phyloP scores from a whole-genome alignment of 495 filamentous ascomycete species.

The Xylaria venustula region DNA sequence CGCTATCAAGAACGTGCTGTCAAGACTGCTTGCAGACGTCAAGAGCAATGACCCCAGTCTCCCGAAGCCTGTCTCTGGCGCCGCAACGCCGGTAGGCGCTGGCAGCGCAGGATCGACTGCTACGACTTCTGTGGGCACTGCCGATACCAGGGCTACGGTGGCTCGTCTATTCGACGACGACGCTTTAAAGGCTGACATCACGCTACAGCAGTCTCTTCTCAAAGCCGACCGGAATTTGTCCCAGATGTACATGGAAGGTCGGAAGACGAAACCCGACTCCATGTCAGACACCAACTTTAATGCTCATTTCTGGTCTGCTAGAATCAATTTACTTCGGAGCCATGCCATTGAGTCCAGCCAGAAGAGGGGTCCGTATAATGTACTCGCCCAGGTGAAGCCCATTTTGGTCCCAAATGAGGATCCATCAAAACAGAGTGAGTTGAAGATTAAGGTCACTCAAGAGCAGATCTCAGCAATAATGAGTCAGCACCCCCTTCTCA shows the following conservation, averaged over 20 bases:
- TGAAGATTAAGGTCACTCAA: constrained; percentile 79
- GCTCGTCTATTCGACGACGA: constrained; percentile 75
- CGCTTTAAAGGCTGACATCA: constrained; percentile 66
- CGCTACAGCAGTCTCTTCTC: constrained; percentile 82
- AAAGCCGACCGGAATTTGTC: constrained; percentile 69
- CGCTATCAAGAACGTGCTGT: constrained; percentile 75
- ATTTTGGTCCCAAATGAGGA: constrained; percentile 60
- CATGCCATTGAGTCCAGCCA: constrained; percentile 88
- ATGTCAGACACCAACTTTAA: constrained; percentile 76
- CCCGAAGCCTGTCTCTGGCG: constrained; percentile 30
- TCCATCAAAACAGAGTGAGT: constrained; percentile 48
- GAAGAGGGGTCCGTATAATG: constrained; percentile 84
- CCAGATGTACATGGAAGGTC: constrained; percentile 77
- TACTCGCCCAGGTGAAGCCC: constrained; percentile 85
- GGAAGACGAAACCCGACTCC: constrained; percentile 74
- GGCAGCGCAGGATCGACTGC: constrained; percentile 46
- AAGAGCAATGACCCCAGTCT: constrained; percentile 56
- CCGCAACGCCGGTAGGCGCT: constrained; percentile 33
- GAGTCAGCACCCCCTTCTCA: constrained; percentile 86
- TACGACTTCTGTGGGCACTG: constrained; percentile 48
- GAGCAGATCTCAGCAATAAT: constrained; percentile 95
- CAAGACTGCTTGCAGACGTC: constrained; percentile 67
- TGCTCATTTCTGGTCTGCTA: constrained; percentile 87
- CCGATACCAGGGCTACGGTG: constrained; percentile 42
- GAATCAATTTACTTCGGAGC: constrained; percentile 78